Evolutionary conservation across 371 early-diverging fungal genomes (phyloP).

Genomic region (Mucor sp.): DNA sequence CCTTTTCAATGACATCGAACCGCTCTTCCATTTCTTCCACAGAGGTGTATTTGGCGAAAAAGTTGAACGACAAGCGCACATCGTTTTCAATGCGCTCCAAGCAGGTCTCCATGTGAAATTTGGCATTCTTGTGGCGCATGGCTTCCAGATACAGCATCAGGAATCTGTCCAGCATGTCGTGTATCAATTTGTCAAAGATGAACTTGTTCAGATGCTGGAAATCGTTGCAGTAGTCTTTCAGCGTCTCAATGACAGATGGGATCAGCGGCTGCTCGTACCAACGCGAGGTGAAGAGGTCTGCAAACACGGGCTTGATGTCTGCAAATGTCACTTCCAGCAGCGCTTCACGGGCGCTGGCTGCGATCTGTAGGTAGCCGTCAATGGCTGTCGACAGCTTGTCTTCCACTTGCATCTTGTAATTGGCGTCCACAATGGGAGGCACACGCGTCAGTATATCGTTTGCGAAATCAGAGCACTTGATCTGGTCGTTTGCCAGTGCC

Average conservation of each 20-base stretch:
- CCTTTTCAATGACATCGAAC: slow-evolving; percentile 78
- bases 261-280: slow-evolving; percentile 93
- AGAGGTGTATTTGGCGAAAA: slow-evolving; percentile 68
- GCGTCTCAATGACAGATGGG: slow-evolving; percentile 81
- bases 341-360: slow-evolving; percentile 70
- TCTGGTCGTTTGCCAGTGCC: slow-evolving; percentile 92
- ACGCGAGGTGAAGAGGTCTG: slow-evolving; percentile 70
- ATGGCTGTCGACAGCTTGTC: slow-evolving; percentile 62
- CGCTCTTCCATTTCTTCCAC: slow-evolving; percentile 63
- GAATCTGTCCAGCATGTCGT: slow-evolving; percentile 84
- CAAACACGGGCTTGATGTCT: slow-evolving; percentile 77
- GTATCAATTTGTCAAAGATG: slow-evolving; percentile 81
- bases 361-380: slow-evolving; percentile 85
- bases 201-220: slow-evolving; percentile 84
- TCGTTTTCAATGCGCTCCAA: slow-evolving; percentile 72
- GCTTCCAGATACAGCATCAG: slow-evolving; percentile 84
- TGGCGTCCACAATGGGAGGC: slow-evolving; percentile 67
- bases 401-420: slow-evolving; percentile 64
- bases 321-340: slow-evolving; percentile 82
- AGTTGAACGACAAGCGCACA: slow-evolving; percentile 59
- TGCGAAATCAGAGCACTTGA: slow-evolving; percentile 86
- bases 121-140: slow-evolving; percentile 74
- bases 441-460: slow-evolving; percentile 77
- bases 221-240: slow-evolving; percentile 89
- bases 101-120: slow-evolving; percentile 66